phyloP scores from a whole-genome alignment of 1,284 basidiomycete species.

The Pyrrhoderma lamaoense region DNA sequence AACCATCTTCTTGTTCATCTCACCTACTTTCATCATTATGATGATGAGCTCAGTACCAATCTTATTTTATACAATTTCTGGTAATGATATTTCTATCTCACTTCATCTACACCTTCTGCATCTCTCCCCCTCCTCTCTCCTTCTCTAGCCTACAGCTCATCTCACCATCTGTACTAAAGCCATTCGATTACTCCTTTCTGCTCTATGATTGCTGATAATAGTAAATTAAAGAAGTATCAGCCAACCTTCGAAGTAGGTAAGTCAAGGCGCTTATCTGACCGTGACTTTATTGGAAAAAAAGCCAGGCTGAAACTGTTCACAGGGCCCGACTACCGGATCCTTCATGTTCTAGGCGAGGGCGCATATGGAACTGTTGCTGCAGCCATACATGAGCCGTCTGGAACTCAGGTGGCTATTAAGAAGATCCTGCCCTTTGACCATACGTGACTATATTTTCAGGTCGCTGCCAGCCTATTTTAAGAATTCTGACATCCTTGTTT shows the following conservation, averaged over 20 bases:
- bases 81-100: no score
- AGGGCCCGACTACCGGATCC: slow-evolving; percentile 32
- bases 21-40: no score
- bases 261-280: neutral
- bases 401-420: slow-evolving; percentile 91
- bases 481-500: no score
- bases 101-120: no score
- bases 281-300: neutral
- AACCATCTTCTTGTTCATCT: no score
- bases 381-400: slow-evolving; percentile 75
- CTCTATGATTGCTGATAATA: slow-evolving; percentile 7
- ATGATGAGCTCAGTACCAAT: no score
- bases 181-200: no score
- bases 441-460: slow-evolving; percentile 47
- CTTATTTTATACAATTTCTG: no score
- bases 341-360: slow-evolving; percentile 92
- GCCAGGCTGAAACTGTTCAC: neutral
- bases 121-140: no score
- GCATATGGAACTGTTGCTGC: slow-evolving; percentile 91
- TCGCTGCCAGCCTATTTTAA: neutral
- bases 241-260: slow-evolving; percentile 44
- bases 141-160: no score
- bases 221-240: slow-evolving; percentile 35
- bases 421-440: slow-evolving; percentile 96
- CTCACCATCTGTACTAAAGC: no score